Evolutionary conservation across 2,329 filamentous ascomycete species (phyloP), one percentile per base, ranked within the genome.

Genomic region (Aspergillus sp.): DNA sequence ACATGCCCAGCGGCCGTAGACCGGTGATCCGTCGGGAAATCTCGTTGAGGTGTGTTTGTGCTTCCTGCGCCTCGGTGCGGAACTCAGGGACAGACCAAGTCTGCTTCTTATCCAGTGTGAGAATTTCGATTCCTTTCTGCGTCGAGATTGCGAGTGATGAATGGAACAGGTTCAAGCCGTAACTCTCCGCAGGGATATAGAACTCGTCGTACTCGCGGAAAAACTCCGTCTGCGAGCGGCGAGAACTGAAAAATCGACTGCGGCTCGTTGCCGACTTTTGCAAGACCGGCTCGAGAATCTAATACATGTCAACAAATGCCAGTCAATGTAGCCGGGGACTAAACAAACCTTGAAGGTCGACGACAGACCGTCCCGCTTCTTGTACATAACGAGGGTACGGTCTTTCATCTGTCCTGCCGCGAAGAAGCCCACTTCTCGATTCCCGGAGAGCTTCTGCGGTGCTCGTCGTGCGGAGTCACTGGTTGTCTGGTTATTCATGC

Each of bases 171-270:
- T 97, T 98, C 71, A 99, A 90, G 48, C 90, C 91, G 74, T 89
- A 96, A 74, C 92, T 97, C 72, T 99, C 96, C 2, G 90, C 89
- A 0, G 95, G 95, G 66, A 99, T 93, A 77, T 98, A 99, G 76
- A 99, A 99, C 66, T 98, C 95, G 77, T 99, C 95, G 73, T 93
- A 99, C 71, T 99, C 95, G 62, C 95, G 89, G 86, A 98, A 99
- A 67, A 93, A 93, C 67, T 99, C 95, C 0, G 93, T 97, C 59
- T 85, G 87, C 19, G 91, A 91, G 31, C 83, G 82, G 9, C 84
- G 84, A 17, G 86, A 80, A 6, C 69, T 68, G 70, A 85, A 87
- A 62, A 88, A 80, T 8, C 91, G 86, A 4, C 86, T 84, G 67
- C 88, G 90, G 79, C 90, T 93, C 70, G 96, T 90, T 0, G 90